These are phyloP conservation scores for Volutella citrinella DNA, from an alignment of 2,329 filamentous ascomycete species.

Conservation along the genomic window DNA sequence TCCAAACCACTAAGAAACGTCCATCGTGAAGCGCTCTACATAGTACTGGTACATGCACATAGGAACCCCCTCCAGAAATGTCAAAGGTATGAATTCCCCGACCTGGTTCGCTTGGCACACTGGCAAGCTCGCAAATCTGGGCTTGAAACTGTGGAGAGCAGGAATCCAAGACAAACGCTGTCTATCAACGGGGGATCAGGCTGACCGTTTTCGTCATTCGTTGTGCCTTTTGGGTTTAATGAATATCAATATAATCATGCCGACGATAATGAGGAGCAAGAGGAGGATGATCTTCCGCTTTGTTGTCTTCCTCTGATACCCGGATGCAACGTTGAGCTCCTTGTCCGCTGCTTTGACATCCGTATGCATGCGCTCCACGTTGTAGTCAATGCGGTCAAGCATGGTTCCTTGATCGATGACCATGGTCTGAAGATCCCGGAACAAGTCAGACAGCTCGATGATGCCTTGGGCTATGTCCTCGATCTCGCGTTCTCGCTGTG, in stretches of 20 bases:
- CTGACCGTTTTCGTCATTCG: no score
- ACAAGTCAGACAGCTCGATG: slow-evolving; percentile 94
- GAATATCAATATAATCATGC: slow-evolving; percentile 78
- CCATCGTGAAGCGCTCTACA: slow-evolving; percentile 26
- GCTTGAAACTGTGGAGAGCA: no score
- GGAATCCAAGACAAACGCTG: no score
- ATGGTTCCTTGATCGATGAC: slow-evolving; percentile 89
- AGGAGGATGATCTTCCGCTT: slow-evolving; percentile 93
- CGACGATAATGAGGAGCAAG: slow-evolving; percentile 78
- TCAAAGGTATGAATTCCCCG: no score
- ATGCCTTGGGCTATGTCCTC: slow-evolving; percentile 98
- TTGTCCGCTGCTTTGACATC: slow-evolving; percentile 92
- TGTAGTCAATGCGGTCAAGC: slow-evolving; percentile 95
- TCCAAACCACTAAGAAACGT: slow-evolving; percentile 23
- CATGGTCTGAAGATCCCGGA: slow-evolving; percentile 94
- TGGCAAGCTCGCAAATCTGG: no score
- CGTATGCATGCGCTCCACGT: slow-evolving; percentile 90
- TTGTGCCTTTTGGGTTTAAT: slow-evolving; percentile 71
- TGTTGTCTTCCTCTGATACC: slow-evolving; percentile 82
- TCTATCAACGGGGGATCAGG: no score
- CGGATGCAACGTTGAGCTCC: slow-evolving; percentile 82
- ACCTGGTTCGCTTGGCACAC: no score
- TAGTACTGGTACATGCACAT: slow-evolving; percentile 28
- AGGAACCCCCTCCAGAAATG: not conserved
- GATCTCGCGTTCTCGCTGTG: slow-evolving; percentile 92